These are phyloP conservation scores for Ophiocordyceps robertsii DNA, from an alignment of 2,329 filamentous ascomycete genomes.

Conservation along the genomic window DNA sequence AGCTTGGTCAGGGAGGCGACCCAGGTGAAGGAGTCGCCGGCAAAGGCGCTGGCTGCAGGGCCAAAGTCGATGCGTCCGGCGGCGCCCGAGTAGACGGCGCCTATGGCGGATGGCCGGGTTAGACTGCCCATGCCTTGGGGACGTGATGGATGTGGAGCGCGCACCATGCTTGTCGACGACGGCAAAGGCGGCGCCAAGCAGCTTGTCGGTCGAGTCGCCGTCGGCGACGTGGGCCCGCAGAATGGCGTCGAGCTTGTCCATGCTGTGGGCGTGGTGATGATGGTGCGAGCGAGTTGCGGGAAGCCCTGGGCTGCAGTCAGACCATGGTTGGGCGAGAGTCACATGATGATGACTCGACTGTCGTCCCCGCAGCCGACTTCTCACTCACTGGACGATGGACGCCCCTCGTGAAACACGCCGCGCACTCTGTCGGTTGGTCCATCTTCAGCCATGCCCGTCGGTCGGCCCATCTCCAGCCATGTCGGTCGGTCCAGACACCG, in stretches of 20 bases:
- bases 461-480: too few relatives aligned
- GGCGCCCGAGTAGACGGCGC: constrained; percentile 19
- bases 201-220: constrained; percentile 16
- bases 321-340: too few relatives aligned
- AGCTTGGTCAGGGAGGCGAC: constrained; percentile 31
- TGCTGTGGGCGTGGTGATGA: constrained; percentile 2
- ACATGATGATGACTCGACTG: too few relatives aligned
- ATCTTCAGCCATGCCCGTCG: too few relatives aligned
- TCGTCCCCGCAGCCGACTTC: too few relatives aligned
- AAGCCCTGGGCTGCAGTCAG: too few relatives aligned
- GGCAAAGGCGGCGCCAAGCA: constrained; percentile 23
- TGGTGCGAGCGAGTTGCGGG: too few relatives aligned
- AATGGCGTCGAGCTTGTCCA: constrained; percentile 16
- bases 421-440: too few relatives aligned
- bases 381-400: too few relatives aligned
- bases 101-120: constrained; percentile 7
- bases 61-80: constrained; percentile 22
- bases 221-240: constrained; percentile 15
- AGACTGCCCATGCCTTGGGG: too few relatives aligned
- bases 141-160: not conserved
- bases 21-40: constrained; percentile 18
- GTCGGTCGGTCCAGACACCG: too few relatives aligned
- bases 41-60: constrained; percentile 15
- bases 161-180: constrained; percentile 18
- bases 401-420: too few relatives aligned